These are phyloP conservation scores for Pilasporangium apinafurcum DNA, from an alignment of 352 stramenopile genomes.

Conservation along the genomic window DNA sequence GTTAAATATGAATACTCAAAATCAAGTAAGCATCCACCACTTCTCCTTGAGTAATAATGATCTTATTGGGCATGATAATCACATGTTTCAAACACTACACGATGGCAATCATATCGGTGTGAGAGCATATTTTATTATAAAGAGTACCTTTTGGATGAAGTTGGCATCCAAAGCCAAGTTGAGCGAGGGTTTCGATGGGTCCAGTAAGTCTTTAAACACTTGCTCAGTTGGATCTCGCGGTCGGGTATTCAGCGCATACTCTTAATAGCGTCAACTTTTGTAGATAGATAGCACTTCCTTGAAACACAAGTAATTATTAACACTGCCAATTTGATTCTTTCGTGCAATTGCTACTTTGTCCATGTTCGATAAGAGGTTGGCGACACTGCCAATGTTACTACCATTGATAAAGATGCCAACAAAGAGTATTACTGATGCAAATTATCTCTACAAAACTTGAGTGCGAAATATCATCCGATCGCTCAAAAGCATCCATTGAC, in stretches of 20 bases:
- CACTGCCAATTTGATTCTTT: constrained; percentile 74
- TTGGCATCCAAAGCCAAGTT: constrained; percentile 58
- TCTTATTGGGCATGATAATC: constrained; percentile 59
- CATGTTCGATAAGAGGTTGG: constrained; percentile 68
- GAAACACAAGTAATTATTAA: constrained; percentile 79
- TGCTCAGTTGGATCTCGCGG: constrained; percentile 49
- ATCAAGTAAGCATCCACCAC: constrained; percentile 12
- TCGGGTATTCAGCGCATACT: constrained; percentile 59
- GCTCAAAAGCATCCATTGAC: too few relatives aligned
- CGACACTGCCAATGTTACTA: constrained; percentile 72
- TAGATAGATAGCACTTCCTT: constrained; percentile 62
- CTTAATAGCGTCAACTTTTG: constrained; percentile 70
- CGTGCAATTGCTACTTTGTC: constrained; percentile 68
- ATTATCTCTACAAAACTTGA: too few relatives aligned
- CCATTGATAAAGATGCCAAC: constrained; percentile 76
- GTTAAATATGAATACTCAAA: not conserved
- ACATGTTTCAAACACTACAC: constrained; percentile 59
- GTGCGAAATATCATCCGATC: too few relatives aligned
- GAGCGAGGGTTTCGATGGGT: constrained; percentile 59
- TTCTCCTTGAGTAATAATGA: constrained; percentile 62
- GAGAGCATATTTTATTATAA: constrained; percentile 66
- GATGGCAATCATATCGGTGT: constrained; percentile 65
- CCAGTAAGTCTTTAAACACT: constrained; percentile 65
- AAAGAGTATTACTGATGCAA: constrained; percentile 78
- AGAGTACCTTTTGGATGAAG: constrained; percentile 68